phyloP scores from a whole-genome alignment of 805 yeast genomes.

The Blastobotrys attinorum region DNA sequence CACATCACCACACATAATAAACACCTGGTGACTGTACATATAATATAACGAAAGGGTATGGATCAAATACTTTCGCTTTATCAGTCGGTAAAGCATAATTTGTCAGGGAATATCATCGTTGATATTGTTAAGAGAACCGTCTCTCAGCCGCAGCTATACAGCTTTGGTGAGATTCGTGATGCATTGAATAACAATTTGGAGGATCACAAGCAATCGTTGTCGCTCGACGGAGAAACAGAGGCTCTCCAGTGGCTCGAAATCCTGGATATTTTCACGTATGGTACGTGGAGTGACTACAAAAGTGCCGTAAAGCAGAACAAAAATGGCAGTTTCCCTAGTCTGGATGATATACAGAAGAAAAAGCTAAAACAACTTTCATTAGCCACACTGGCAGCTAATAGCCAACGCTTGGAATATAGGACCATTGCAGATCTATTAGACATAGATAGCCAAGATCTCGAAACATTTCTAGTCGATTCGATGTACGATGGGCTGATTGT shows the following conservation, averaged over 20 bases:
- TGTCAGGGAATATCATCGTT: neutral
- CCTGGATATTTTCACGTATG: slow-evolving; percentile 15
- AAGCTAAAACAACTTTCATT: slow-evolving; percentile 20
- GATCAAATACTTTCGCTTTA: slow-evolving; percentile 6
- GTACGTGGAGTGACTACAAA: slow-evolving; percentile 14
- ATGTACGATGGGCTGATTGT: slow-evolving; percentile 18
- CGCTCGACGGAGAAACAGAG: too few species aligned
- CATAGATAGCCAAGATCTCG: slow-evolving; percentile 13
- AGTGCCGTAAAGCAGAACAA: neutral
- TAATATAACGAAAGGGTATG: too few species aligned
- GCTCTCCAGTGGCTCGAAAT: slow-evolving; percentile 11
- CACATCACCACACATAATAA: neutral
- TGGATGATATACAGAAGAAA: slow-evolving; percentile 10
- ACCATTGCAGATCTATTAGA: slow-evolving; percentile 12
- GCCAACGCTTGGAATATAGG: slow-evolving; percentile 10
- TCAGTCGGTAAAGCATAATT: neutral
- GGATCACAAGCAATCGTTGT: neutral
- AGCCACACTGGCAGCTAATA: slow-evolving; percentile 13
- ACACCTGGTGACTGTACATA: neutral
- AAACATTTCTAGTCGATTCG: slow-evolving; percentile 17
- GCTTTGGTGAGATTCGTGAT: slow-evolving; percentile 8
- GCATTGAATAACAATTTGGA: neutral
- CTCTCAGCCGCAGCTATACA: slow-evolving; percentile 1
- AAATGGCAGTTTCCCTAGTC: slow-evolving; percentile 4
- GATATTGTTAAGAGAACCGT: slow-evolving; percentile 6